Base-by-base conservation (phyloP, 2,329 filamentous ascomycete species). In the Penicillium sp. region DNA sequence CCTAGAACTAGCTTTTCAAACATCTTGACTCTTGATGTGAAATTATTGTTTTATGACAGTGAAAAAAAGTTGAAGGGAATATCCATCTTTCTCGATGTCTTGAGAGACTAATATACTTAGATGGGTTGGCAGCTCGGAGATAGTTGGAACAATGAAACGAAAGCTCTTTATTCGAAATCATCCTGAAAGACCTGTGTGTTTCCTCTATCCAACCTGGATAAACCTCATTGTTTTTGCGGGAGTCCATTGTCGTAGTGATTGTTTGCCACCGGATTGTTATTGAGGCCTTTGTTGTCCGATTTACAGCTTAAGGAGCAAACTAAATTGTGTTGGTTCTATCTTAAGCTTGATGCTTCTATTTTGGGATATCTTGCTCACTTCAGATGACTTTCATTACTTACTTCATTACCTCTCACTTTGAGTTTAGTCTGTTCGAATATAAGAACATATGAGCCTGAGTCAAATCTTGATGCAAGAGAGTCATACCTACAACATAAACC, bases 21-120 rank as follows among this genome's bases (percentile, higher is more conserved):
- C 46, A 54, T 49, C 1, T 26, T 47, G 23, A 5, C 23, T 23
- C 23, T 23, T 23, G 23, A 23, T 23, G 23, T 23, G 43, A 26
- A 9, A 39, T 10, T 3, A n/a, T 18, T 18, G 14, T 18, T 16
- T 5, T 10, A 4, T 27, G 4, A 13, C 1, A 16, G 18, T 36
- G 8, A 46, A 30, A 9, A 9, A 26, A 7, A n/a, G n/a, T 45
- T 14, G n/a, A 29, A 36, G 23, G 48, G 11, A 10, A 16, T 30
- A 26, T 38, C 48, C 40, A 14, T 29, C 32, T 38, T 39, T 46
- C 32, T 51, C 48, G 41, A 26, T 46, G 41, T 16, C 32, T 46
- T 51, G 48, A 10, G 26, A 14, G 26, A 7, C 46, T 51, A 36
- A 51, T 51, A 51, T 38, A 51, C 29, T 19, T 10, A 19, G 11